Evolutionary conservation across 768 basidiomycete species (phyloP).

Genomic region (Tricholoma terreum): DNA sequence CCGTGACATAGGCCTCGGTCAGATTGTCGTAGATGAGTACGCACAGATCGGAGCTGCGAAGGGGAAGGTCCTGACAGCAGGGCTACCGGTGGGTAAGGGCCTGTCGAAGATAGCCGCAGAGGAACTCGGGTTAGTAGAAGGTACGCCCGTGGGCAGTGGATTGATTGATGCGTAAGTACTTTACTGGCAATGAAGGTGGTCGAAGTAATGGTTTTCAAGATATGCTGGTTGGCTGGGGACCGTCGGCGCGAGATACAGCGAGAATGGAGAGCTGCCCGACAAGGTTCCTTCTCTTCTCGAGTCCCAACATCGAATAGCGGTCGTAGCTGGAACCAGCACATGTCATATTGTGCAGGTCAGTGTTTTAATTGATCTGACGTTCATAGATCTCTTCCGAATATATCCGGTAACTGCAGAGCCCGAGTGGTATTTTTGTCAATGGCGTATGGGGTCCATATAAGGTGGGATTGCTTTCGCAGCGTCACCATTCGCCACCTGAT

Average conservation of each 20-base stretch:
- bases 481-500: constrained; percentile 4
- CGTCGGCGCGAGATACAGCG: constrained; percentile 71
- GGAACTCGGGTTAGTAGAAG: constrained; percentile 80
- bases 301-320: constrained; percentile 79
- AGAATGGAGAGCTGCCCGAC: constrained; percentile 49
- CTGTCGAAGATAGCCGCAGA: constrained; percentile 74
- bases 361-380: background rate
- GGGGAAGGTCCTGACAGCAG: constrained; percentile 72
- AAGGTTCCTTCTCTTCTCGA: constrained; percentile 65
- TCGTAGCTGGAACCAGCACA: constrained; percentile 94
- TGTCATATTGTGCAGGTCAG: constrained; percentile 88
- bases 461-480: constrained; percentile 29
- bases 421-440: constrained; percentile 78
- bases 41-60: constrained; percentile 69
- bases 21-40: constrained; percentile 67
- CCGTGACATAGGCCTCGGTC: constrained; percentile 72
- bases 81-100: constrained; percentile 81
- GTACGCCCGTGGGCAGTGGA: constrained; percentile 90
- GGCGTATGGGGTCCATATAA: constrained; percentile 94
- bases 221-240: constrained; percentile 99
- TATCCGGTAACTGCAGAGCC: constrained; percentile 47
- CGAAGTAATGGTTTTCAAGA: constrained; percentile 30
- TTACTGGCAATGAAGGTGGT: background rate
- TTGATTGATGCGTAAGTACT: constrained; percentile 86
- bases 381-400: background rate